Conservation (phyloP, 441 rosid species). For the Jatropha podagrica region DNA sequence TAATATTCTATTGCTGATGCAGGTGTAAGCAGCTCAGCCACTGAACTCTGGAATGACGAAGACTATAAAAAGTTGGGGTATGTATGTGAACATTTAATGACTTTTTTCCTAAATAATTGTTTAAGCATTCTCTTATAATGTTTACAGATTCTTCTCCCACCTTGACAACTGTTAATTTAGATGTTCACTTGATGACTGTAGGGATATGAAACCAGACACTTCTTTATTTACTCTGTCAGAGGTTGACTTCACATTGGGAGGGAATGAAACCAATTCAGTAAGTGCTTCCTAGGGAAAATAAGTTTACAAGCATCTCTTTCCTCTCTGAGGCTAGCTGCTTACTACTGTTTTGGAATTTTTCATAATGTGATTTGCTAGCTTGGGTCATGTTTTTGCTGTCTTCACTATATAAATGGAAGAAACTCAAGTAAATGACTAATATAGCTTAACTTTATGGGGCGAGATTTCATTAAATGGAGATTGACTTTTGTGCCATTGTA, state of each 20-base stretch:
- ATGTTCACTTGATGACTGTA: constrained; percentile 34
- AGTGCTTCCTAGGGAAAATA: constrained; percentile 34
- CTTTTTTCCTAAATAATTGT: background rate
- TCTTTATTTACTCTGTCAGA: constrained; percentile 69
- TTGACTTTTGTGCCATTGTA: too few relatives aligned
- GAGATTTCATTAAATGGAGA: too few relatives aligned
- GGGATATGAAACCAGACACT: constrained; percentile 46
- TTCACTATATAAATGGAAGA: too few relatives aligned
- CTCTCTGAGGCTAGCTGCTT: background rate
- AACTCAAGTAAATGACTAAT: too few relatives aligned
- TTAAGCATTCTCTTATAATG: background rate
- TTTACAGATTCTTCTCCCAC: background rate
- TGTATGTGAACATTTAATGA: constrained; percentile 7
- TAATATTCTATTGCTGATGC: constrained; percentile 28
- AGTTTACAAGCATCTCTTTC: background rate
- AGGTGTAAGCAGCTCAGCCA: constrained; percentile 51
- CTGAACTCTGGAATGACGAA: constrained; percentile 46
- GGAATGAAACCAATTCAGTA: constrained; percentile 68
- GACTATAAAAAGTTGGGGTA: constrained; percentile 45
- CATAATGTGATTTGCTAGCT: background rate
- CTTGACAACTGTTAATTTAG: constrained; percentile 21
- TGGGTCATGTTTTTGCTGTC: background rate
- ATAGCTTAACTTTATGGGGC: too few relatives aligned
- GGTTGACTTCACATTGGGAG: constrained; percentile 59
- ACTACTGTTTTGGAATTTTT: background rate